These are phyloP conservation scores for Anastatica hierochuntica DNA, from an alignment of 345 rosid genomes.

Conservation along the genomic window DNA sequence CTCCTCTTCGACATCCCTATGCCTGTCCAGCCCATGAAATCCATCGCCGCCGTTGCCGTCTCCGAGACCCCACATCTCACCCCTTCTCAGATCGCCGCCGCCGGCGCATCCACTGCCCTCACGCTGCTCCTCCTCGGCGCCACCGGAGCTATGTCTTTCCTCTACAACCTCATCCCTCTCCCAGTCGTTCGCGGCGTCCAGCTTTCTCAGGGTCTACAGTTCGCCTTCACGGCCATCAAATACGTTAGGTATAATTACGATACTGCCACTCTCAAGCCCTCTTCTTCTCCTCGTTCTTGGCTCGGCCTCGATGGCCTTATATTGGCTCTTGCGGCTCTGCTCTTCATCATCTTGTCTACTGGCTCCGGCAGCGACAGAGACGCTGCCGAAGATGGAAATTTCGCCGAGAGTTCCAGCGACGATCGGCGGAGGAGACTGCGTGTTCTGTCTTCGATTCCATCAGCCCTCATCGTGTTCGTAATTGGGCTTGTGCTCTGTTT, in stretches of 20 bases:
- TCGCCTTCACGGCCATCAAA: slow-evolving; percentile 81
- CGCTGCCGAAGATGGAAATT: background rate
- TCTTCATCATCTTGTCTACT: slow-evolving; percentile 52
- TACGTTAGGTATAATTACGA: slow-evolving; percentile 67
- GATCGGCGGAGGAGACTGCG: slow-evolving; percentile 33
- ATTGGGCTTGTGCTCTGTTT: slow-evolving; percentile 52
- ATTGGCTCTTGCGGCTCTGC: slow-evolving; percentile 44
- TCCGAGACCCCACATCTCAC: slow-evolving; percentile 60
- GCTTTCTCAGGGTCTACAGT: slow-evolving; percentile 87
- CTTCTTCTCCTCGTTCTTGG: slow-evolving; percentile 60
- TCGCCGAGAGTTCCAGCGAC: background rate
- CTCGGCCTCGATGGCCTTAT: slow-evolving; percentile 69
- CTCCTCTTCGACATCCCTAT: slow-evolving; percentile 74
- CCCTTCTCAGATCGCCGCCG: slow-evolving; percentile 54
- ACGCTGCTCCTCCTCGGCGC: slow-evolving; percentile 54
- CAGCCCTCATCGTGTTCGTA: slow-evolving; percentile 63
- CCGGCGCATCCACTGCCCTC: slow-evolving; percentile 53
- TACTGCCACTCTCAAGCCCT: slow-evolving; percentile 45
- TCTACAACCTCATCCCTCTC: slow-evolving; percentile 63
- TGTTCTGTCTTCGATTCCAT: slow-evolving; percentile 47
- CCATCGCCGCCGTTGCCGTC: slow-evolving; percentile 78
- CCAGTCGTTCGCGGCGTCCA: slow-evolving; percentile 93
- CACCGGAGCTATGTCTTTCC: slow-evolving; percentile 66
- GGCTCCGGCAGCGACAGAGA: slow-evolving; percentile 43
- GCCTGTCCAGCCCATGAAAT: slow-evolving; percentile 89